Base-by-base conservation (phyloP, 2,329 filamentous ascomycete genomes). In the Fusarium lateritium region DNA sequence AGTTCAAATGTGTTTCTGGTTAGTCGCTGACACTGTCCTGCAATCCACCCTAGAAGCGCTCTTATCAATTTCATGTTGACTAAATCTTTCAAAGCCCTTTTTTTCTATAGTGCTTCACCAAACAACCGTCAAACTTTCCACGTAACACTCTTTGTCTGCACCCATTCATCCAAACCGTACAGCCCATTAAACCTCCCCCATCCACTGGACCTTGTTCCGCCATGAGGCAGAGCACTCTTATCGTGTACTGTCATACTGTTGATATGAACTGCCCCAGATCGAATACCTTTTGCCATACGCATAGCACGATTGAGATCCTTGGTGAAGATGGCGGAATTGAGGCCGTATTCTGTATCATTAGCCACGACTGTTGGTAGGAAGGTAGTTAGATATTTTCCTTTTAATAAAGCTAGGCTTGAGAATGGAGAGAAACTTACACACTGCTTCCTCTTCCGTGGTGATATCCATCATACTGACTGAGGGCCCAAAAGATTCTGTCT, bases 301-400 rank as follows among this genome's bases (percentile, higher is more conserved):
- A 91, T 73, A 0, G 83, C 89, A 17, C 81, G 80, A 45, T 82
- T 78, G 59, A 94, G 78, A 74, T 92, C 88, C 71, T 85, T 80
- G 0, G 91, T 93, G 76, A 93, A 94, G 2, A 95, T 86, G 0
- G 91, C 85, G 4, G 87, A 85, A 4, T 83, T 83, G 3, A 95
- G 85, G 2, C 92, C 92, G 75, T 93, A 94, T 56, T 92, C 90
- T 3, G 90, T 92, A 71, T 94, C 90, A 74, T 95, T 95, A 9
- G 92, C 91, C 21, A 94, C 79, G n/a, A 83, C 79, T 31, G 28
- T 9, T 31, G 28, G 28, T 4, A 3, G 10, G 11, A 3, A 5
- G 10, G 11, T 13, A 10, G 10, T 31, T 31, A 31, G 28, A 31
- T 10, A 3, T 31, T 31, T 31, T 10, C 10, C 3, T 31, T 5